phyloP scores from a whole-genome alignment of 164 flowering plant genomes.

The Stephania yunnanensis region DNA sequence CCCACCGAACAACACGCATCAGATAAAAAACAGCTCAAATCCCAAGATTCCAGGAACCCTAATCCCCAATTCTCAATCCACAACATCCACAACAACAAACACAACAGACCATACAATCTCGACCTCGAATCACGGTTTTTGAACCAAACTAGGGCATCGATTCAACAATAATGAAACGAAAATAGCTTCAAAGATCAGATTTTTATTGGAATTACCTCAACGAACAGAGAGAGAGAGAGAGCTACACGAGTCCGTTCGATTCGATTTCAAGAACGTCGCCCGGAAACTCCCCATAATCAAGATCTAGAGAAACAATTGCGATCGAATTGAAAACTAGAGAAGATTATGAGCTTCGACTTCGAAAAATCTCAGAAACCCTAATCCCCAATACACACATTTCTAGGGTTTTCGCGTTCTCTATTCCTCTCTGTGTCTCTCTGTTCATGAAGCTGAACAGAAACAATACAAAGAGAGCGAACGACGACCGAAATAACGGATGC shows the following conservation, averaged over 20 bases:
- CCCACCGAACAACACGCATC: neutral
- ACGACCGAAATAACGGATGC: too few species aligned
- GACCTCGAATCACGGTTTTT: neutral
- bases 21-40: neutral
- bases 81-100: neutral
- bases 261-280: neutral
- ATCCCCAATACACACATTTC: neutral
- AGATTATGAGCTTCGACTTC: constrained; percentile 3
- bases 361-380: neutral
- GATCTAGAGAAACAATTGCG: neutral
- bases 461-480: neutral
- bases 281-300: neutral
- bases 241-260: neutral
- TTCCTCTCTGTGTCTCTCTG: neutral
- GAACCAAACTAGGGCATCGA: neutral
- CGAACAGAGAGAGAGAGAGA: neutral
- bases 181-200: neutral
- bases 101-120: neutral
- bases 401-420: neutral
- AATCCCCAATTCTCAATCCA: constrained; percentile 8
- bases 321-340: neutral
- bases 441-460: constrained; percentile 2
- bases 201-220: neutral
- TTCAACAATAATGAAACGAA: neutral
- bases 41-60: neutral